Evolutionary conservation across 306 rosid genomes (phyloP).

Genomic region (Lathyrus oleraceus): DNA sequence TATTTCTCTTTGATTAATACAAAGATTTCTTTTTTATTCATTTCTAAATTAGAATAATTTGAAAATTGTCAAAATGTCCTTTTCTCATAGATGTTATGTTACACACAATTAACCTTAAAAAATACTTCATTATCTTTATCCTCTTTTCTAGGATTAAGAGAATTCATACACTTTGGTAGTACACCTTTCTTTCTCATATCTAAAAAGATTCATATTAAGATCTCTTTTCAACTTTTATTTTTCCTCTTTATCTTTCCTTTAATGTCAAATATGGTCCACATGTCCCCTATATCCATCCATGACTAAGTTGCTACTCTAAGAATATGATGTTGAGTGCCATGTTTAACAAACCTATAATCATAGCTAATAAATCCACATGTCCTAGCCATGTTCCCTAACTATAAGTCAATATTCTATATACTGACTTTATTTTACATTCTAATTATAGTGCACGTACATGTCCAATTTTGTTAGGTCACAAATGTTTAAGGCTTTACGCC

Average conservation of each 20-base stretch:
- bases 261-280: conserved; percentile 16
- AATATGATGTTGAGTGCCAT: neutral
- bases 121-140: neutral
- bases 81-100: neutral
- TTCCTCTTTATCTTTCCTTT: neutral
- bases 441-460: conserved; percentile 3
- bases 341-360: neutral
- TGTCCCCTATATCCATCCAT: conserved; percentile 17
- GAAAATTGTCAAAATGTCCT: neutral
- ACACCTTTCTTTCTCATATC: neutral
- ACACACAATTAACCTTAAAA: neutral
- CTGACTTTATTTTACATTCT: conserved; percentile 13
- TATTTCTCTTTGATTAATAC: too few relatives aligned
- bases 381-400: conserved; percentile 29
- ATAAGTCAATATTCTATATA: conserved; percentile 25
- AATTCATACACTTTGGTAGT: neutral
- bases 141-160: neutral
- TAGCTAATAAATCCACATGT: conserved; percentile 19
- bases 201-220: neutral
- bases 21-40: too few relatives aligned
- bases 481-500: conserved; percentile 18
- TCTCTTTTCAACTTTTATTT: neutral
- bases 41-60: too few relatives aligned
- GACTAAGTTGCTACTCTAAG: conserved; percentile 21
- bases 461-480: neutral